phyloP scores from a whole-genome alignment of 2,329 filamentous ascomycete genomes.

The Ploettnerulaceae sp. region DNA sequence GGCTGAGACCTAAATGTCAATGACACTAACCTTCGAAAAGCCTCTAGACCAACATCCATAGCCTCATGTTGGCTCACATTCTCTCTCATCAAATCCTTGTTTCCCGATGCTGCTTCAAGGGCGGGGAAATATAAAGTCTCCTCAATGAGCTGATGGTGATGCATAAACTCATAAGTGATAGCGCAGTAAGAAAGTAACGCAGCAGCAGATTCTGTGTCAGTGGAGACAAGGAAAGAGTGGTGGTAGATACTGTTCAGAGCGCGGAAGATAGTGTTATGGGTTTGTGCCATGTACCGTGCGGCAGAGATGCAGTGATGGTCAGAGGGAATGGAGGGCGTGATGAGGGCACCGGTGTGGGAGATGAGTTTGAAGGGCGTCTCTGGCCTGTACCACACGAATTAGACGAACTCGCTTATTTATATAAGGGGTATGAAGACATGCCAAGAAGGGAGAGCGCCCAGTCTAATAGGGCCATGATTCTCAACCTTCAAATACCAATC shows the following conservation, averaged over 20 bases:
- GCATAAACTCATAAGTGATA: conserved; percentile 31
- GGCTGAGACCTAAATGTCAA: too few relatives aligned
- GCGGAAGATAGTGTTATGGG: conserved; percentile 32
- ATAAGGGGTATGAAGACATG: not conserved
- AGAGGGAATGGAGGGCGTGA: conserved; percentile 10
- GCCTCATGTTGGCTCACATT: conserved; percentile 35
- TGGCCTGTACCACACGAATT: conserved; percentile 10
- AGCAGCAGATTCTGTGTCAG: conserved; percentile 30
- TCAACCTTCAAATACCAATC: conserved; percentile 22
- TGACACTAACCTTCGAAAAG: conserved; percentile 30
- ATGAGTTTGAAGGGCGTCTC: conserved; percentile 22
- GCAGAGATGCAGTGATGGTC: conserved; percentile 22
- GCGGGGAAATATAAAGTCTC: conserved; percentile 36
- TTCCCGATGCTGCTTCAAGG: conserved; percentile 32
- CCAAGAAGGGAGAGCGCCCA: conserved; percentile 12
- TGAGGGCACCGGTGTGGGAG: conserved; percentile 14
- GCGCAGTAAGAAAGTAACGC: conserved; percentile 34
- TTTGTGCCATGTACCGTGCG: conserved; percentile 30
- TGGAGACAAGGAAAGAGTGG: conserved; percentile 30
- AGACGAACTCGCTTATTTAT: not conserved
- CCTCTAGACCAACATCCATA: conserved; percentile 32
- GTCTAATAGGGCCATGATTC: conserved; percentile 19
- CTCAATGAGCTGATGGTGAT: conserved; percentile 36
- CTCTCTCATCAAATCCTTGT: conserved; percentile 32
- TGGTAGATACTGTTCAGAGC: conserved; percentile 35